These are phyloP conservation scores for Ceratobasidium theobromae DNA, from an alignment of 1,284 basidiomycete species.

Conservation along the genomic window DNA sequence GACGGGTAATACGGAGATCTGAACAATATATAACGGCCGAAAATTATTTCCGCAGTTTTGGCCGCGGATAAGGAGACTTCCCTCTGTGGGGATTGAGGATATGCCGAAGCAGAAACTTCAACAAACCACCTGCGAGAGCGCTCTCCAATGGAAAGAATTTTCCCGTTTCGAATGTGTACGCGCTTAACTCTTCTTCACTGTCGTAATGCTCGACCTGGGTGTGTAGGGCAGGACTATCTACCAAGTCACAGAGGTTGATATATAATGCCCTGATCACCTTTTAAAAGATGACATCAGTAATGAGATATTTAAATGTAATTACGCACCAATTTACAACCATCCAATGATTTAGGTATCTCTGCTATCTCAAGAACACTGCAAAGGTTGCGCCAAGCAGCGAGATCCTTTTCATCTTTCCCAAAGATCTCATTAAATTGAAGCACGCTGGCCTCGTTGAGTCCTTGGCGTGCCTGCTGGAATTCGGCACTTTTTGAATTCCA, in stretches of 20 bases:
- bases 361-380: background rate
- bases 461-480: background rate
- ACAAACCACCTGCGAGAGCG: conserved; percentile 46
- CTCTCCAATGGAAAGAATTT: conserved; percentile 47
- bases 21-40: no score
- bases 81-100: conserved; percentile 42
- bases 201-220: conserved; percentile 35
- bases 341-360: background rate
- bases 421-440: background rate
- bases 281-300: background rate
- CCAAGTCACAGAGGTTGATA: background rate
- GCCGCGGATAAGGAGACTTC: background rate
- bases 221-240: background rate
- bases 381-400: background rate
- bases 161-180: conserved; percentile 42
- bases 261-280: background rate
- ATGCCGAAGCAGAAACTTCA: conserved; percentile 47
- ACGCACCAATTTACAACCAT: background rate
- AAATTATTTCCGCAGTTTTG: background rate
- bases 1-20: no score
- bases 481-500: background rate
- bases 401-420: background rate
- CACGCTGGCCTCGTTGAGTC: background rate
- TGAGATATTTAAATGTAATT: background rate
- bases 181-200: conserved; percentile 41